phyloP scores from a whole-genome alignment of 768 basidiomycete genomes.

The Chalciporus pseudorubinellus region DNA sequence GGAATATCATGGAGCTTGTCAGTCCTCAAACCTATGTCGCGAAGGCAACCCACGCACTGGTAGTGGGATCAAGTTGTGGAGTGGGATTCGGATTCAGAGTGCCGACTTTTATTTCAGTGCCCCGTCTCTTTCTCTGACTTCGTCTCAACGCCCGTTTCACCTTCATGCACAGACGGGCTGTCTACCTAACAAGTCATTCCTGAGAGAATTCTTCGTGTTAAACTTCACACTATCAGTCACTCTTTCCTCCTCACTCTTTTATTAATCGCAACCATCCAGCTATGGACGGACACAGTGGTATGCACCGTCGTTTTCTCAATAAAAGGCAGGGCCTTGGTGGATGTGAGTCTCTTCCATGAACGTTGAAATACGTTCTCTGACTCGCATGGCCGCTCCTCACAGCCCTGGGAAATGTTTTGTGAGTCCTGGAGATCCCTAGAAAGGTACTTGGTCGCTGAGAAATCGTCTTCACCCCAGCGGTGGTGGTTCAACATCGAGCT shows the following conservation, averaged over 20 bases:
- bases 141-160: constrained; percentile 2
- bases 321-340: constrained; percentile 29
- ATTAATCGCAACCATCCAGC: constrained; percentile 5
- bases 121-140: not conserved
- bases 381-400: not conserved
- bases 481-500: constrained; percentile 1
- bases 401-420: constrained; percentile 25
- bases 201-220: not conserved
- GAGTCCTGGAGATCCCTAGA: constrained; percentile 3
- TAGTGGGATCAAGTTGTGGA: not conserved
- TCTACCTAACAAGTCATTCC: not conserved
- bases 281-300: constrained; percentile 20
- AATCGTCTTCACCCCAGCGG: constrained; percentile 11
- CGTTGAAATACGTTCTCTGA: not conserved
- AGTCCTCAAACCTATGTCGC: constrained; percentile 16
- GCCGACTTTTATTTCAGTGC: not conserved
- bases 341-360: constrained; percentile 22
- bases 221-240: constrained; percentile 11
- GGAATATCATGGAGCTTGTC: no score
- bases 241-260: constrained; percentile 24
- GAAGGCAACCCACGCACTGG: constrained; percentile 32
- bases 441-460: not conserved
- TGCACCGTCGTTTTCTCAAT: constrained; percentile 17
- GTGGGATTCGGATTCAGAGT: no score
- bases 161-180: constrained; percentile 9